A percentile compares a stretch with the other conserved stretches of the same genome.
These are phyloP conservation scores for Yarrowia sp. DNA, from an alignment of 805 yeast species.

Conservation along the genomic window DNA sequence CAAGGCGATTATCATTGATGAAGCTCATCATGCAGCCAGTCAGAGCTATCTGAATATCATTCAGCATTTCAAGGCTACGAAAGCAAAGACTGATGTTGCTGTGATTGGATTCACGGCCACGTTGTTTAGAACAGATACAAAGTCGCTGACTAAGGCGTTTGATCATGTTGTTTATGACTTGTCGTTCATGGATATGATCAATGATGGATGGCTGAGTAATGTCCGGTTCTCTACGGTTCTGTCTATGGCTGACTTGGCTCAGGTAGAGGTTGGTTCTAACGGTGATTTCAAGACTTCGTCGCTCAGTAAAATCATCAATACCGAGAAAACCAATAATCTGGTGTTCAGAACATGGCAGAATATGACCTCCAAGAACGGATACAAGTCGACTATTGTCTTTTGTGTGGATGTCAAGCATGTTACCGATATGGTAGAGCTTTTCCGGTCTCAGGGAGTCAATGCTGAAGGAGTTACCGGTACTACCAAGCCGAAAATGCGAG, in stretches of 20 bases:
- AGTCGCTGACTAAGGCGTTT: slow-evolving; percentile 55
- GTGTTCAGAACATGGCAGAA: slow-evolving; percentile 55
- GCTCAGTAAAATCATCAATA: slow-evolving; percentile 57
- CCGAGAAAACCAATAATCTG: slow-evolving; percentile 52
- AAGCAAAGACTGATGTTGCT: slow-evolving; percentile 46
- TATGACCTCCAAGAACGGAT: slow-evolving; percentile 38
- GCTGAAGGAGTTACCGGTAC: slow-evolving; percentile 71
- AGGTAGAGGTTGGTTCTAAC: slow-evolving; percentile 37
- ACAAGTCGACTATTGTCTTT: slow-evolving; percentile 69
- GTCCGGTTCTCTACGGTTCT: slow-evolving; percentile 61
- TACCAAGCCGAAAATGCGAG: slow-evolving; percentile 55
- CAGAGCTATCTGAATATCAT: slow-evolving; percentile 59
- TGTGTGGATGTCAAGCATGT: slow-evolving; percentile 76
- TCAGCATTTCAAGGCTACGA: slow-evolving; percentile 53
- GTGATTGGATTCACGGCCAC: slow-evolving; percentile 90
- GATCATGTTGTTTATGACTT: slow-evolving; percentile 74
- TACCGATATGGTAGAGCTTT: slow-evolving; percentile 48
- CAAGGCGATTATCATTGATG: slow-evolving; percentile 79
- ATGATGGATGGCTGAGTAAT: slow-evolving; percentile 66
- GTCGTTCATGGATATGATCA: slow-evolving; percentile 62
- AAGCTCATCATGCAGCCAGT: slow-evolving; percentile 90
- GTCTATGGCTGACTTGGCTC: slow-evolving; percentile 46
- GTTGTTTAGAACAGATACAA: slow-evolving; percentile 69
- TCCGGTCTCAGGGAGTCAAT: slow-evolving; percentile 58
- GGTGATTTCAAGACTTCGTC: slow-evolving; percentile 57